A percentile compares a stretch with the other conserved stretches of the same genome.
These are phyloP conservation scores for Pythium brassicae DNA, from an alignment of 352 stramenopile genomes.

Conservation along the genomic window DNA sequence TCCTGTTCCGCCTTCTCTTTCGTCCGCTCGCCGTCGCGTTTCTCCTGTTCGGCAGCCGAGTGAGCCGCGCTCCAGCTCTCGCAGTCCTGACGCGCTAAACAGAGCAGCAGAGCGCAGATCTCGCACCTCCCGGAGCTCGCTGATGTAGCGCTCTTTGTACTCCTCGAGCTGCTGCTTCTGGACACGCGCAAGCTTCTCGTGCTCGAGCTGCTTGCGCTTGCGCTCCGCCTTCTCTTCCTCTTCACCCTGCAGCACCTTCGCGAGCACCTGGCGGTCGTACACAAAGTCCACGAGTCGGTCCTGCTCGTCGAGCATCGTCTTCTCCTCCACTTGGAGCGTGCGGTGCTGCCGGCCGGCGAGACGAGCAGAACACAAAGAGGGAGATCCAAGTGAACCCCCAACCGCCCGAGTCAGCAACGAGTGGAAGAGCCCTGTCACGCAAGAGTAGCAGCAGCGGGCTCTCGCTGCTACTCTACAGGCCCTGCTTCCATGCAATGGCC, in stretches of 20 bases:
- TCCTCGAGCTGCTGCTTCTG: conserved; percentile 82
- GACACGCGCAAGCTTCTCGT: conserved; percentile 40
- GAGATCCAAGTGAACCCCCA: neutral
- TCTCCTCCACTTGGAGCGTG: conserved; percentile 77
- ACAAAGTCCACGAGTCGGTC: conserved; percentile 41
- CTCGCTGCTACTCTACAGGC: no score
- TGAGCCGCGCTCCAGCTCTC: no score
- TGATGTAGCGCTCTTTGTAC: conserved; percentile 82
- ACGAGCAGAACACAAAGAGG: neutral
- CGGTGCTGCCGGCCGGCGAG: conserved; percentile 32
- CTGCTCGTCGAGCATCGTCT: conserved; percentile 49
- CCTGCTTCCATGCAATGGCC: no score
- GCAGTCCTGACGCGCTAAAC: no score
- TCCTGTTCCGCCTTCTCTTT: conserved; percentile 60
- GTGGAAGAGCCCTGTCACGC: no score
- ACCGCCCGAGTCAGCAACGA: neutral
- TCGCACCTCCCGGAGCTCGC: conserved; percentile 51
- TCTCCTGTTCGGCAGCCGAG: conserved; percentile 32
- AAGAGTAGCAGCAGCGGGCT: no score
- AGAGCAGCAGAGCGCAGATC: neutral
- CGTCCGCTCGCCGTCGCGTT: conserved; percentile 59
- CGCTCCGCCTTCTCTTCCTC: conserved; percentile 43
- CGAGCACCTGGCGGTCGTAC: conserved; percentile 47
- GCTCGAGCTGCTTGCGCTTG: conserved; percentile 40
- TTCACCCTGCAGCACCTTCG: conserved; percentile 43